Conservation (phyloP, 352 stramenopile genomes). For the Pythium utonaiense region DNA sequence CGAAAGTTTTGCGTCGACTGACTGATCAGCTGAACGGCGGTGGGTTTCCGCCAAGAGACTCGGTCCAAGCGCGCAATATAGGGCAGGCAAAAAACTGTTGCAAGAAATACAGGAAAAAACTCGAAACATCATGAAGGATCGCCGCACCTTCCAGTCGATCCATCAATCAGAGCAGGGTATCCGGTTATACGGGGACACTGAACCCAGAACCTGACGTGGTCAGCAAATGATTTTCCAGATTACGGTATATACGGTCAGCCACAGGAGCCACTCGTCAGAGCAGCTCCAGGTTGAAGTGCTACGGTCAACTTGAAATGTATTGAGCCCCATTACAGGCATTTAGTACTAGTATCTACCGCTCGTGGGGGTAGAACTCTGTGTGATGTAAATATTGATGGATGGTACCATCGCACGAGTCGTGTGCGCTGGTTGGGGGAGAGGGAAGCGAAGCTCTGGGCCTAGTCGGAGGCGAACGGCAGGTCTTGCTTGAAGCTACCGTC, state of each 20-base stretch:
- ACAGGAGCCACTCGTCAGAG: conserved; percentile 1
- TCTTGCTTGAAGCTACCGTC: conserved; percentile 20
- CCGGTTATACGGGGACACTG: not conserved
- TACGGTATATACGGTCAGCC: not conserved
- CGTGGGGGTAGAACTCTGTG: not conserved
- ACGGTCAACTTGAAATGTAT: not conserved
- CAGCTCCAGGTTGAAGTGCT: not conserved
- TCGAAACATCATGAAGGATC: conserved; percentile 23
- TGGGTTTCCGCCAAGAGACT: conserved; percentile 22
- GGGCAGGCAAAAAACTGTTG: conserved; percentile 15
- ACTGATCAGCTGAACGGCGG: conserved; percentile 2
- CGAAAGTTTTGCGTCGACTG: not conserved
- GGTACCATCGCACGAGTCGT: conserved; percentile 6
- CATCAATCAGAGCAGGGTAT: conserved; percentile 11
- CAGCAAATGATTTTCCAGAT: not conserved
- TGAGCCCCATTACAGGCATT: conserved; percentile 1
- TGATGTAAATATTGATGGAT: conserved; percentile 4
- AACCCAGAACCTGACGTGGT: conserved; percentile 9
- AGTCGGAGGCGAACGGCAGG: not conserved
- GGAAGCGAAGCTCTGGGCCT: not conserved
- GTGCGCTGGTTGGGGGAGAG: not conserved
- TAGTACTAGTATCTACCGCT: not conserved
- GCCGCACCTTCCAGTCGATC: not conserved
- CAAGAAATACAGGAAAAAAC: conserved; percentile 16
- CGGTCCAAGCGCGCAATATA: conserved; percentile 7